These are phyloP conservation scores for Calonectria pauciramosa DNA, from an alignment of 2,329 filamentous ascomycete species.

Conservation along the genomic window DNA sequence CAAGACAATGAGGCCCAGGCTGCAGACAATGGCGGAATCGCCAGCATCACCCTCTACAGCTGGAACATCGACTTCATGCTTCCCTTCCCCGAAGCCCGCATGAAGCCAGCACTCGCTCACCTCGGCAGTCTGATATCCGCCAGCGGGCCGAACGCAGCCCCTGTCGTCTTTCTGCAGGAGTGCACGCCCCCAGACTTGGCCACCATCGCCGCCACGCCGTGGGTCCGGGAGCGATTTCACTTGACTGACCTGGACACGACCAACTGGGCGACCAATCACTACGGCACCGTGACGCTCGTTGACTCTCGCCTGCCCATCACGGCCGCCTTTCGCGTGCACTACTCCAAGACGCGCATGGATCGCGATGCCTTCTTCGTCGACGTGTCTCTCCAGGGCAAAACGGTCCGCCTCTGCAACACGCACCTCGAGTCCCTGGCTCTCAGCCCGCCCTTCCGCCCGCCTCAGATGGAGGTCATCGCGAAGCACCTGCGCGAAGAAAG, in stretches of 20 bases:
- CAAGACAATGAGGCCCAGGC: not conserved
- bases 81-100: conserved; percentile 47
- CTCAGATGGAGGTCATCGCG: conserved; percentile 61
- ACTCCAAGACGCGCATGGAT: conserved; percentile 62
- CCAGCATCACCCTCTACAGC: conserved; percentile 47
- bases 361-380: conserved; percentile 71
- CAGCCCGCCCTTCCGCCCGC: conserved; percentile 62
- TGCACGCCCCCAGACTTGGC: conserved; percentile 61
- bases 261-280: conserved; percentile 60
- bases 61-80: conserved; percentile 57
- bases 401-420: conserved; percentile 66
- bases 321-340: conserved; percentile 65
- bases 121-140: conserved; percentile 32
- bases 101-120: conserved; percentile 50
- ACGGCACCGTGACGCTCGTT: conserved; percentile 67
- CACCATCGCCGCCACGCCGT: conserved; percentile 58
- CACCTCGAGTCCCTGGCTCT: conserved; percentile 69
- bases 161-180: conserved; percentile 66
- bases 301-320: conserved; percentile 60
- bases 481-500: conserved; percentile 55
- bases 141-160: conserved; percentile 37
- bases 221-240: conserved; percentile 62
- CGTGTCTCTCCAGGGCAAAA: conserved; percentile 42
- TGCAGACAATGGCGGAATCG: conserved; percentile 18
- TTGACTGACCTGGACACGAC: conserved; percentile 60